Evolutionary conservation across 768 basidiomycete species (phyloP).

Genomic region (Xanthoconium purpureum): DNA sequence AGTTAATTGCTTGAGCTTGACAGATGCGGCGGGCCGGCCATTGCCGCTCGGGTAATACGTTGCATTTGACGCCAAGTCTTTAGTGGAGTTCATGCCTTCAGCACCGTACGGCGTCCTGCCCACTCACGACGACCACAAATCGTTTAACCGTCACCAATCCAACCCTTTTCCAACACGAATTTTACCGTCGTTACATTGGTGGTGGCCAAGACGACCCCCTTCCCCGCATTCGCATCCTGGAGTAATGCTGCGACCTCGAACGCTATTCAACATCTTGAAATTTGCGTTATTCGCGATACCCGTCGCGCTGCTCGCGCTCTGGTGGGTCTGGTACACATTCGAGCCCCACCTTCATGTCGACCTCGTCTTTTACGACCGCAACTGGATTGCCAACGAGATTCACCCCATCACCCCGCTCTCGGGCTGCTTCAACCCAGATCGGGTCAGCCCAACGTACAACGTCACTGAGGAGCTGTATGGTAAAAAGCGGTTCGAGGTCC

Average conservation of each 20-base stretch:
- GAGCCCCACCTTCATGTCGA: conserved; percentile 77
- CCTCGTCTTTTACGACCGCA: conserved; percentile 69
- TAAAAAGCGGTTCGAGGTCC: conserved; percentile 64
- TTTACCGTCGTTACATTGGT: background rate
- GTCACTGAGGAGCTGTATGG: conserved; percentile 60
- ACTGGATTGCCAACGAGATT: conserved; percentile 74
- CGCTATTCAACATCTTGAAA: conserved; percentile 40
- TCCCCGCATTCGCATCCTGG: background rate
- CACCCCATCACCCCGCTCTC: conserved; percentile 59
- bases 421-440: conserved; percentile 68
- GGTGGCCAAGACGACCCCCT: conserved; percentile 5
- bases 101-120: conserved; percentile 7
- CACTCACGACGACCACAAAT: conserved; percentile 10
- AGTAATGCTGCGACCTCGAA: conserved; percentile 29
- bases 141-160: background rate
- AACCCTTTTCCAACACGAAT: background rate
- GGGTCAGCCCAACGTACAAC: conserved; percentile 66
- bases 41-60: too few species aligned
- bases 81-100: conserved; percentile 8
- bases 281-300: conserved; percentile 44
- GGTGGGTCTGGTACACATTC: conserved; percentile 50
- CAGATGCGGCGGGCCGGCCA: too few species aligned
- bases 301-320: conserved; percentile 20
- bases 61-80: too few species aligned
- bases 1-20: too few species aligned